Evolutionary conservation across 306 rosid species (phyloP).

Genomic region (Mucuna pruriens): DNA sequence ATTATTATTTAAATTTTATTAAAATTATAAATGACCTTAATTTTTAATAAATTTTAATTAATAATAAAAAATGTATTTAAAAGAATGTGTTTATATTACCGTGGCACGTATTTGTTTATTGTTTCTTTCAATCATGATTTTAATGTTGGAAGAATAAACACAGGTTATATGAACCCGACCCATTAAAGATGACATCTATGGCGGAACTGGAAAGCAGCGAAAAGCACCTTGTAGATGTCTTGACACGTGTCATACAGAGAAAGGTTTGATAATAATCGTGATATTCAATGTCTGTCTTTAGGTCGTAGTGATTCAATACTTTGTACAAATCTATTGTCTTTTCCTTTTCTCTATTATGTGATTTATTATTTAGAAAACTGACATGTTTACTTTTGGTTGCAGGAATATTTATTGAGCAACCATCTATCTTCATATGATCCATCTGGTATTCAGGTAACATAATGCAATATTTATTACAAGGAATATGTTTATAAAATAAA

Average conservation of each 20-base stretch:
- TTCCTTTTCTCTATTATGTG: neutral
- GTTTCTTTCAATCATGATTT: neutral
- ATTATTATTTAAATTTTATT: too few species aligned
- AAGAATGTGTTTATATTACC: too few species aligned
- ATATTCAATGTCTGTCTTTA: neutral
- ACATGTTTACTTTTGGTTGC: neutral
- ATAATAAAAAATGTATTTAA: too few species aligned
- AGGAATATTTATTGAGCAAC: constrained; percentile 64
- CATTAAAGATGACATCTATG: constrained; percentile 64
- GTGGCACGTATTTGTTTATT: neutral
- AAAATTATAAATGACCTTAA: too few species aligned
- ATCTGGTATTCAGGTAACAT: constrained; percentile 57
- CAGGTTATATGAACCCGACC: constrained; percentile 79
- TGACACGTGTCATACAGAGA: constrained; percentile 73
- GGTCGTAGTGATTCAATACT: neutral
- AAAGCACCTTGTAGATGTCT: constrained; percentile 62
- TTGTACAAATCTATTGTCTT: neutral
- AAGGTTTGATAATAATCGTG: constrained; percentile 56
- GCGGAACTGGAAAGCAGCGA: constrained; percentile 70
- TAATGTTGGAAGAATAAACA: constrained; percentile 2
- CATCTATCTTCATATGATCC: constrained; percentile 66
- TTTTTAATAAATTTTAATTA: too few species aligned
- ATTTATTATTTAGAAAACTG: neutral
- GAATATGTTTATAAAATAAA: neutral
- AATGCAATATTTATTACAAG: neutral